Percentiles rank a stretch among this genome's conserved stretches.
These are phyloP conservation scores for Globisporangium alternatum DNA, from an alignment of 352 stramenopile species.

Conservation along the genomic window DNA sequence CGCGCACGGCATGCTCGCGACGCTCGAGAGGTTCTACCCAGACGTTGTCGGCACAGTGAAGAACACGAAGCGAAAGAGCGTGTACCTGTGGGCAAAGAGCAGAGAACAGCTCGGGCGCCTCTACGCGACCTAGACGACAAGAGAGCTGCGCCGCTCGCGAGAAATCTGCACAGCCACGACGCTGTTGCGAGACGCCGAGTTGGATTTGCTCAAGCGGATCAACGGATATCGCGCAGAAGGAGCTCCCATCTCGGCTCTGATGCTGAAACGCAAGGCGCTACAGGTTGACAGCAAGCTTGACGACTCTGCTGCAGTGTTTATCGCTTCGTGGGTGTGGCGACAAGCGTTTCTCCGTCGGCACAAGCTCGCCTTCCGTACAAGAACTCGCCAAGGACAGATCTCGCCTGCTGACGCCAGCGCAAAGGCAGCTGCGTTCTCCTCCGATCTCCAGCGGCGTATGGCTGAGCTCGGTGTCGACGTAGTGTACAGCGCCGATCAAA, in stretches of 20 bases:
- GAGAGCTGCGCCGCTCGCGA: neutral
- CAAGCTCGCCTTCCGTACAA: no score
- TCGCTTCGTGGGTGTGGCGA: no score
- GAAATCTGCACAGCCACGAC: conserved; percentile 1
- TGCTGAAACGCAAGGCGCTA: conserved; percentile 4
- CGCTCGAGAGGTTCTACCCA: conserved; percentile 7
- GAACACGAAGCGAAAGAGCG: conserved; percentile 10
- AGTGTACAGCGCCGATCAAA: no score
- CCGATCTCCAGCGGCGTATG: no score
- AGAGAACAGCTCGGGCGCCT: neutral
- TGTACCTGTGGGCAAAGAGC: conserved; percentile 8
- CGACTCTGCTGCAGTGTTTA: no score
- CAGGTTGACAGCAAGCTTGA: no score
- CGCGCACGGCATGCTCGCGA: no score
- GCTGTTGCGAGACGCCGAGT: neutral
- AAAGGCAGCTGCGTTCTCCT: no score
- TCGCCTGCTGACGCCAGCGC: no score
- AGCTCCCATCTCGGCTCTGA: neutral
- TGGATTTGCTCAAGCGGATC: neutral
- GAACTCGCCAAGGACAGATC: no score
- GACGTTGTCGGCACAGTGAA: neutral
- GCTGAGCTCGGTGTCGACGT: no score
- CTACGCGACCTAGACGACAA: neutral
- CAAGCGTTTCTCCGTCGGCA: no score
- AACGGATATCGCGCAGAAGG: conserved; percentile 6